Conservation (phyloP, 208 protist species). For the Dictyostelium gargantuum region DNA sequence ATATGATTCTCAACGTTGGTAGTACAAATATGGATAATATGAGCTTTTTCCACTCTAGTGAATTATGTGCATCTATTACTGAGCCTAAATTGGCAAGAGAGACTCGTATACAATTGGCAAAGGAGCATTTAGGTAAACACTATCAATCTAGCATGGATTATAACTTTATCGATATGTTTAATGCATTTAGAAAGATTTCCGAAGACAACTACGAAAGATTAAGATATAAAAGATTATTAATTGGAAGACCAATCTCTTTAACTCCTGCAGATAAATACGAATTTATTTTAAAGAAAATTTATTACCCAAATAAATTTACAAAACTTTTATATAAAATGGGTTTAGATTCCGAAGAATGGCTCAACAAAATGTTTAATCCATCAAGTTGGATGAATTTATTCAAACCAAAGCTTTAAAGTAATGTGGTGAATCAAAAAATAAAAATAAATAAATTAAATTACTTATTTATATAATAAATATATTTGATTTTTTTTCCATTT, state of each 20-base stretch:
- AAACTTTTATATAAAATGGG: slow-evolving; percentile 72
- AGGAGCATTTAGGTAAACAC: slow-evolving; percentile 75
- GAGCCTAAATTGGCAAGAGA: slow-evolving; percentile 60
- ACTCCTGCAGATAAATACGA: slow-evolving; percentile 66
- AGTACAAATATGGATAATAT: slow-evolving; percentile 81
- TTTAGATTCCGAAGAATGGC: slow-evolving; percentile 65
- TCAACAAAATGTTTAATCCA: slow-evolving; percentile 38
- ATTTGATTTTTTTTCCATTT: too few relatives aligned
- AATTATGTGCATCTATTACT: slow-evolving; percentile 61
- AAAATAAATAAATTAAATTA: not conserved
- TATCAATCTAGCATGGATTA: slow-evolving; percentile 56
- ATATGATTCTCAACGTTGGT: slow-evolving; percentile 63
- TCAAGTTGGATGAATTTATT: slow-evolving; percentile 7
- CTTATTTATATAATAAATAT: too few relatives aligned
- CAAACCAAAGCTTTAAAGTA: slow-evolving; percentile 30
- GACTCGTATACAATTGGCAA: slow-evolving; percentile 63
- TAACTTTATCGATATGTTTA: slow-evolving; percentile 75
- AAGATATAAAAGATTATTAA: slow-evolving; percentile 57
- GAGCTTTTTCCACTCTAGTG: slow-evolving; percentile 79
- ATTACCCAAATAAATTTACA: slow-evolving; percentile 76
- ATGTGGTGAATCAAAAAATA: not conserved
- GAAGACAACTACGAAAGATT: slow-evolving; percentile 67
- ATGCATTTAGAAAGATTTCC: slow-evolving; percentile 70
- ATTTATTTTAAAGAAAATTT: slow-evolving; percentile 71
- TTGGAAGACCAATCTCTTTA: slow-evolving; percentile 70